Evolutionary conservation across 2,329 filamentous ascomycete species (phyloP), one percentile per base, ranked within the genome.

Genomic region (Ustulina deusta): DNA sequence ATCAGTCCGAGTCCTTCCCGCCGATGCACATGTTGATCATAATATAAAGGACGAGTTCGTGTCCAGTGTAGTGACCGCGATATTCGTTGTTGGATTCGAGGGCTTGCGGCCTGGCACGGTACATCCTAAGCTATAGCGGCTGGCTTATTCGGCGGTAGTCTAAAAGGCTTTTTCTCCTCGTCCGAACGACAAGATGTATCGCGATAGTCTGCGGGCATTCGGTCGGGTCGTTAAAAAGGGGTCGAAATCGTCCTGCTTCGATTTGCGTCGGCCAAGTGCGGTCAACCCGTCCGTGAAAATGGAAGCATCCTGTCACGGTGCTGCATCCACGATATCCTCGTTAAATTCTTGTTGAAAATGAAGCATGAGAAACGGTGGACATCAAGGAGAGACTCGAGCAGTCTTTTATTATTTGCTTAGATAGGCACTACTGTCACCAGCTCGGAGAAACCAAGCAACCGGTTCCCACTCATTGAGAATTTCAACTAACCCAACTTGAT

Each of bases 401-500:
- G n/a, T 25, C 29, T 27, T 51, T 52, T 29, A 40, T 46, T 51
- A 15, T 34, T 17, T 51, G 34, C 34, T 57, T 32, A 57, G 61
- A 20, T 49, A 27, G 25, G 25, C 32, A 13, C 51, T 48, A 55
- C 32, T 22, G 27, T 20, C 13, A 58, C 36, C n/a, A 34, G 40
- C 32, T 54, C 46, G 38, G 54, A 27, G 7, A 59, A 60, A 60
- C 29, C 13, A 54, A 20, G 6, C 27, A 46, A 46, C 46, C 32
- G 27, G 32, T 54, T 44, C 46, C 42, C 36, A 58, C 34, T 63
- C 48, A 15, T 17, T 17, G 36, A 10, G 11, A 10, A 38, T 44
- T 29, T 52, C 32, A 52, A n/a, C 17, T 29, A 20, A 25, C 36
- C 34, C 17, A 36, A 27, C 17, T 11, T 51, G 29, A n/a, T 11